Evolutionary conservation across 208 protist species (phyloP), one percentile per base, ranked within the genome.

Genomic region (Crithidia bombi): DNA sequence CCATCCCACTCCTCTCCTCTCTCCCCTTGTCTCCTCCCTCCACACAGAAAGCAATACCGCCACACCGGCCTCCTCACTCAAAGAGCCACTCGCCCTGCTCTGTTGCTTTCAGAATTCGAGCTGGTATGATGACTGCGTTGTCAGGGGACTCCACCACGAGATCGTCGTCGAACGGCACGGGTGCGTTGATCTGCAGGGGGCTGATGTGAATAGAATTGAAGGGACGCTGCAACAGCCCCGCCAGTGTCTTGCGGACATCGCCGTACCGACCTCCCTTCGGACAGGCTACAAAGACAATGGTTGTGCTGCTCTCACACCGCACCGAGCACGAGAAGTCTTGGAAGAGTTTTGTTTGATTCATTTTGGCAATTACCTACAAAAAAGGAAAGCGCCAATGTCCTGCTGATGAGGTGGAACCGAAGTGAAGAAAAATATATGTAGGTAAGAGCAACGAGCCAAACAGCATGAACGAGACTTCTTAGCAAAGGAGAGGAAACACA

Each of bases 181-280:
- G 46, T 1, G 38, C 15, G 28, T 67, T 65, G 23, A 21, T 49
- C 3, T 51, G 32, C 1, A 54, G 46, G 10, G 79, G 71, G 5
- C 38, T 80, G 14, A 91, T 75, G 49, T 81, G 61, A 5, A 87
- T 56, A 0, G 78, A 77, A 17, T 46, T 46, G 64, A 87, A 89
- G 7, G 81, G 72, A 1, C 73, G 56, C 38, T 87, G 81, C 36
- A 92, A 64, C 32, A 92, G 66, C 0, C 73, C 80, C 0, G 83
- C 86, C 14, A 92, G 67, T 5, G 86, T 92, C 63, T 92, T 92
- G 28, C 86, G 76, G 39, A 92, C 83, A 61, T 92, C 86, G 46
- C 86, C 86, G 59, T 84, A 92, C 47, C 81, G 75, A 30, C 74
- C 79, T 3, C 78, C 77, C 17, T 66, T 66, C 10, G 82, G 83